Evolutionary conservation across 495 filamentous ascomycete species (phyloP), one percentile per base, ranked within the genome.

Genomic region (Gamarada debralockiae): DNA sequence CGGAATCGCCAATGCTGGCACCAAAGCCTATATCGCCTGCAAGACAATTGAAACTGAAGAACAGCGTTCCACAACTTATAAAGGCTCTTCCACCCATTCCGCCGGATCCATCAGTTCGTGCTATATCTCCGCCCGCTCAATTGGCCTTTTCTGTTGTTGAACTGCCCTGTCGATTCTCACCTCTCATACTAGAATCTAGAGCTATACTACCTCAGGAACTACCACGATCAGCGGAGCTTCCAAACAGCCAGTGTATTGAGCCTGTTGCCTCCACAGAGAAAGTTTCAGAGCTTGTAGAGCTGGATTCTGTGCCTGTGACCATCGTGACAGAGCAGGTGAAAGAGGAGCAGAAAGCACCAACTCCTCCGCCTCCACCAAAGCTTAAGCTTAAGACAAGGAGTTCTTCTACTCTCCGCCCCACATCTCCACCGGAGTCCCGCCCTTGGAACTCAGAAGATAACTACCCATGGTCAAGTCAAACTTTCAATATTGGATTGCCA

Each of bases 61-160:
- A 73, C 53, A 77, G 74, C 51, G 64, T 77, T 22, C 73, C 75
- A 38, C 69, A 71, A 52, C 60, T 78, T 34, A 76, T 78, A 72
- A 76, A 77, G 53, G 67, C 71, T 24, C 55, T 77, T 23, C 74
- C 73, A n/a, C 62, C 71, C 18, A 31, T 77, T 24, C 70, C 73
- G 15, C 29, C 42, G 6, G 50, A 59, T 14, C 34, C 21, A 9
- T 12, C 24, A 7, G 40, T 37, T 36, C 27, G 18, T 1, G 42
- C 22, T 7, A 14, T 39, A 13, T 46, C 29, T 7, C 27, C 46
- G 8, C 29, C 43, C n/a, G 23, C 4, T 25, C 18, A 25, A 14
- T 1, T 18, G 7, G 17, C 4, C n/a, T n/a, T 18, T 8, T 17
- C 27, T 2, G 42, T 34, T 10, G n/a, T 9, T 29, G 42, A 42